phyloP scores from a whole-genome alignment of 495 filamentous ascomycete genomes.

The Sabuloglossum arenarium region DNA sequence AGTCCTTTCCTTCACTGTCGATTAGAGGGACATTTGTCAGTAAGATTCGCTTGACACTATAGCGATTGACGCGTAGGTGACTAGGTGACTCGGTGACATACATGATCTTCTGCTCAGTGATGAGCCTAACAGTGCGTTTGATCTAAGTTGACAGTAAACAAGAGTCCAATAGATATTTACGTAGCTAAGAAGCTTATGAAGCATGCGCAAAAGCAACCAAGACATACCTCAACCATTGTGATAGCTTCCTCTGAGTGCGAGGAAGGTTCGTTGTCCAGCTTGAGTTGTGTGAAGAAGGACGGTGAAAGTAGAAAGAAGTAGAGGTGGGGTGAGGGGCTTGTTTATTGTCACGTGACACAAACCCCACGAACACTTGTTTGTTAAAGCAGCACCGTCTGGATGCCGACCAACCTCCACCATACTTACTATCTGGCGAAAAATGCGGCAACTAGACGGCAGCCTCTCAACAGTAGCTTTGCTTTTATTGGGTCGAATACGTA shows the following conservation, averaged over 20 bases:
- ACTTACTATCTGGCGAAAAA: no score
- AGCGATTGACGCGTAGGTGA: conserved; percentile 2
- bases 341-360: neutral
- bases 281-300: no score
- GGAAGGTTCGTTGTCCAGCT: neutral
- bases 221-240: conserved; percentile 2
- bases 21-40: neutral
- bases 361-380: no score
- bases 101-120: conserved; percentile 79
- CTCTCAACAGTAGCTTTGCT: no score
- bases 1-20: conserved; percentile 36
- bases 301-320: no score
- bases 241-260: neutral
- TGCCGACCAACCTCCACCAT: no score
- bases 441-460: no score
- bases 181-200: neutral
- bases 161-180: neutral
- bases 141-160: conserved; percentile 25
- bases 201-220: neutral
- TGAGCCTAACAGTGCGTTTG: conserved; percentile 74
- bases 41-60: neutral
- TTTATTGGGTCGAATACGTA: no score
- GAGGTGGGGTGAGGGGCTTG: neutral
- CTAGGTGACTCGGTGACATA: conserved; percentile 25
- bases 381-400: no score